These are phyloP conservation scores for Elongisporangium senticosum DNA, from an alignment of 352 stramenopile species.

Conservation along the genomic window DNA sequence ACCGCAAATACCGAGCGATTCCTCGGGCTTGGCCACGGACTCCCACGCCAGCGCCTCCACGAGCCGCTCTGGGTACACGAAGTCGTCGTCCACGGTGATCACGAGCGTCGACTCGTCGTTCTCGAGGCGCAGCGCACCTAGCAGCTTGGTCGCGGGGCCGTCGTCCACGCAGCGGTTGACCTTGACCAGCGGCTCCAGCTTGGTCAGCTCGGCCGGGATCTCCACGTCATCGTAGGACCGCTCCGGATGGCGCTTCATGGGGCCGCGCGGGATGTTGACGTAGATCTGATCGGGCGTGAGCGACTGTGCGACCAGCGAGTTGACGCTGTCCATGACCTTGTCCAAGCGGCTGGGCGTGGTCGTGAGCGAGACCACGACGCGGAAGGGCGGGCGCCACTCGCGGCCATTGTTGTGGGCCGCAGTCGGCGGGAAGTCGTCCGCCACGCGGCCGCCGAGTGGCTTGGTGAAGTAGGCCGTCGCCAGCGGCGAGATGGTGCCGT, in stretches of 20 bases:
- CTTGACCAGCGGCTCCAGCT: constrained; percentile 41
- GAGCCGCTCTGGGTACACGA: constrained; percentile 60
- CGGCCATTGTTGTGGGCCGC: not conserved
- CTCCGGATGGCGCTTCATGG: constrained; percentile 74
- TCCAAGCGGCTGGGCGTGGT: constrained; percentile 64
- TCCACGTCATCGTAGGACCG: constrained; percentile 69
- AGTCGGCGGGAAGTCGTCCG: constrained; percentile 33
- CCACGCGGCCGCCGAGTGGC: constrained; percentile 38
- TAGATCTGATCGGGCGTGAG: constrained; percentile 74
- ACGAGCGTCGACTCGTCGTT: constrained; percentile 57
- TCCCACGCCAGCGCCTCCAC: constrained; percentile 71
- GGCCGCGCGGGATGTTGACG: constrained; percentile 59
- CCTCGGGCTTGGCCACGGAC: constrained; percentile 42
- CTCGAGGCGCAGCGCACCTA: constrained; percentile 59
- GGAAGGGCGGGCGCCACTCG: constrained; percentile 60
- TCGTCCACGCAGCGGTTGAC: constrained; percentile 78
- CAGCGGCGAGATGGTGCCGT: constrained; percentile 71
- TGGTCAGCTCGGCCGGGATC: constrained; percentile 38
- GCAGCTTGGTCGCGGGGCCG: constrained; percentile 71
- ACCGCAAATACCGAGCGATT: constrained; percentile 66
- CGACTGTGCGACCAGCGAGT: constrained; percentile 49
- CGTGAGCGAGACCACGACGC: constrained; percentile 78
- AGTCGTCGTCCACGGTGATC: constrained; percentile 82
- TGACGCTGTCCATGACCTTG: constrained; percentile 75
- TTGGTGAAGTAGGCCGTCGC: constrained; percentile 63